Percentiles rank a stretch among this genome's conserved stretches.
These are phyloP conservation scores for Silybum marianum DNA, from an alignment of 129 eudicot genomes.

Conservation along the genomic window DNA sequence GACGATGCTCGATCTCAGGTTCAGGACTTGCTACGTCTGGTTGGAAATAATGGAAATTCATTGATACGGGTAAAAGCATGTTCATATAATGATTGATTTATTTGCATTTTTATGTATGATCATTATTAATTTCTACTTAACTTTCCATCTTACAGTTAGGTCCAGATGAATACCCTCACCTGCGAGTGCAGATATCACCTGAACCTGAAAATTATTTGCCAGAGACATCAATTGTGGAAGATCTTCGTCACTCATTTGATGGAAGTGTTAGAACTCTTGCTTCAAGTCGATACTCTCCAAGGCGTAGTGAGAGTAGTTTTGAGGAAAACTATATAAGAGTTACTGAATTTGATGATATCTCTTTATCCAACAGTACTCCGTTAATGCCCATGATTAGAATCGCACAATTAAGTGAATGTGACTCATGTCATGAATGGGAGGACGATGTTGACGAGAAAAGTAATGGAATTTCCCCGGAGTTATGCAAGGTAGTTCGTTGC, in stretches of 20 bases:
- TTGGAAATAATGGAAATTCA: constrained; percentile 52
- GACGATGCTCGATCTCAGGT: constrained; percentile 79
- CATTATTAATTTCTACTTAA: constrained; percentile 15
- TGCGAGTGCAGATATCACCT: constrained; percentile 56
- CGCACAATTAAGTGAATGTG: constrained; percentile 50
- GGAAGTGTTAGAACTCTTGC: constrained; percentile 42
- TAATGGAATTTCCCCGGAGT: constrained; percentile 46
- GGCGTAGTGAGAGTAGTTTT: constrained; percentile 56
- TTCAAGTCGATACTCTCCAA: constrained; percentile 51
- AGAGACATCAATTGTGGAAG: constrained; percentile 38
- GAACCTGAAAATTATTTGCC: constrained; percentile 36
- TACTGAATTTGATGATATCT: constrained; percentile 57
- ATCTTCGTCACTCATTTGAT: constrained; percentile 46
- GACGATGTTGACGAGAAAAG: constrained; percentile 60
- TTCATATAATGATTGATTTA: background rate
- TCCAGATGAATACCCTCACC: constrained; percentile 54
- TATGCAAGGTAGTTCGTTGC: constrained; percentile 85
- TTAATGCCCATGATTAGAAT: constrained; percentile 43
- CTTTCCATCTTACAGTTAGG: constrained; percentile 46
- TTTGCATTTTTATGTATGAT: background rate
- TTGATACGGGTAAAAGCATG: constrained; percentile 48
- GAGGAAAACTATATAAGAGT: constrained; percentile 50
- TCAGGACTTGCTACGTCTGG: constrained; percentile 59
- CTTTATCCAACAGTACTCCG: constrained; percentile 36
- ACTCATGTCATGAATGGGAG: constrained; percentile 57